Base-by-base conservation (phyloP, 2,329 filamentous ascomycete species). In the Sarocladiaceae sp. region DNA sequence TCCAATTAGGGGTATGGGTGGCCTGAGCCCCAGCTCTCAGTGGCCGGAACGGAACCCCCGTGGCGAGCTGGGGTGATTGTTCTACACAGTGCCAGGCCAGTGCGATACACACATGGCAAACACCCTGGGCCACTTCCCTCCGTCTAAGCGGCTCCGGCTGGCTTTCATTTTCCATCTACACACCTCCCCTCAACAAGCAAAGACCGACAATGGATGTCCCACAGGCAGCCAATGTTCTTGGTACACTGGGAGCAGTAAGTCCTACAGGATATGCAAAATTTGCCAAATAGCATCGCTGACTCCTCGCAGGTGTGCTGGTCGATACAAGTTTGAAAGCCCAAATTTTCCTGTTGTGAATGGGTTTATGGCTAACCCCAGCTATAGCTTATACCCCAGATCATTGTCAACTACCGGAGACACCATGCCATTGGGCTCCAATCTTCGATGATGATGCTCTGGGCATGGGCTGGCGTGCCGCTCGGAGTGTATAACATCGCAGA, bases 401-500 rank as follows among this genome's bases (percentile, higher is more conserved):
- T 49, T 26, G 54, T 55, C 37, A 58, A 58, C 44, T 58, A 52
- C 33, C 54, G 54, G n/a, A 48, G 52, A 4, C 56, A 58, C 40
- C 50, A 50, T 50, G 56, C 53, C 18, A 22, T 54, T 25, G 51
- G 48, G 6, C 54, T 59, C 13, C 48, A 48, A 26, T 51, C 56
- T 17, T 25, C 48, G 18, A 52, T 59, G 31, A 58, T 52, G 54
- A 28, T 57, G n/a, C 57, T 55, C 23, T 59, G 57, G 57, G 57
- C 57, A 29, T 37, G 54, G 4, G 57, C 57, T 46, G 57, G 57
- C 26, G 50, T 59, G 23, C 57, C 57, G 2, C 54, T 57, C 22
- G 57, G 57, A 28, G 50, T 50, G 7, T 66, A 65, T 55, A 66
- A 66, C 53, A 59, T 66, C 50, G 59, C 59, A 20, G 51, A 57